Conservation (phyloP, 1,284 basidiomycete species). For the Thecaphora thlaspeos region DNA sequence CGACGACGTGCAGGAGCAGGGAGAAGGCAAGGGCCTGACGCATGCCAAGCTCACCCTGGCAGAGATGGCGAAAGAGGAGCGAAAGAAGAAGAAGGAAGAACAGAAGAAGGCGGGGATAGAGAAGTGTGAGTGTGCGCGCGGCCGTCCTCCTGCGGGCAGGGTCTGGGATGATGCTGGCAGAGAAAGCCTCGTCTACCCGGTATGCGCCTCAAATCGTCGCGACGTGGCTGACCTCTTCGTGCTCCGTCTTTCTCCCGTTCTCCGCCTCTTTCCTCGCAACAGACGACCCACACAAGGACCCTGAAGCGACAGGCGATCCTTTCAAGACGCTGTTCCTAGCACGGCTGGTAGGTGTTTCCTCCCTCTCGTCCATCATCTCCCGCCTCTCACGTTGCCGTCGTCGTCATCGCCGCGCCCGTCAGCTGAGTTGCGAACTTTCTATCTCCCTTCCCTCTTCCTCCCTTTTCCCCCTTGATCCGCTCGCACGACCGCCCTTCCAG, state of each 20-base stretch:
- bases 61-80: conserved; percentile 40
- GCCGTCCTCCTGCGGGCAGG: neutral
- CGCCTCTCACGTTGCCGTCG: neutral
- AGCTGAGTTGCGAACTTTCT: conserved; percentile 2
- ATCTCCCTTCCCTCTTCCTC: conserved; percentile 1
- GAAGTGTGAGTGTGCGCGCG: conserved; percentile 1
- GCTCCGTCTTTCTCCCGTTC: no score
- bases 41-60: conserved; percentile 34
- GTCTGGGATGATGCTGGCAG: no score
- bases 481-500: conserved; percentile 59
- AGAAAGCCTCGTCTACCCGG: no score
- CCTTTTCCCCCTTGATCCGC: no score
- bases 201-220: no score
- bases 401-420: neutral
- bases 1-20: conserved; percentile 35
- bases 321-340: conserved; percentile 98
- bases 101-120: conserved; percentile 15
- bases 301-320: conserved; percentile 92
- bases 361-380: neutral
- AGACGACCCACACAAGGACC: conserved; percentile 88
- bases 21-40: conserved; percentile 12
- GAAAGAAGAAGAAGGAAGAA: conserved; percentile 13
- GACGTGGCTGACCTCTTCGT: no score
- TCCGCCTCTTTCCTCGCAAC: no score
- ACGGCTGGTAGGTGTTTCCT: conserved; percentile 62